These are phyloP conservation scores for Schizonepeta tenuifolia DNA, from an alignment of 257 asterid species.

Conservation along the genomic window DNA sequence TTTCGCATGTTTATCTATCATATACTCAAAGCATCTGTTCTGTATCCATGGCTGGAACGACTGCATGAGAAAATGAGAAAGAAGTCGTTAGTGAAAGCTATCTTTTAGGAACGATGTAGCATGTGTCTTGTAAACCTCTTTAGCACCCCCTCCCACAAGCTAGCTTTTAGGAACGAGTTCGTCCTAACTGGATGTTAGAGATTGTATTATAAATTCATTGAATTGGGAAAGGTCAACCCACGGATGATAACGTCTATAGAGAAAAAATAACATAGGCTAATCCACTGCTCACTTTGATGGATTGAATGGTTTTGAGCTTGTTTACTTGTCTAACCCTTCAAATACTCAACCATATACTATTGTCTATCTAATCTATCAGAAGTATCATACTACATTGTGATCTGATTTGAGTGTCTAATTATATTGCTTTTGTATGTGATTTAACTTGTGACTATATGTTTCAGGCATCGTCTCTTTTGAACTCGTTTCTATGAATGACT, in stretches of 20 bases:
- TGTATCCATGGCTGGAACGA: slow-evolving; percentile 61
- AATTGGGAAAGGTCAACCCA: not conserved
- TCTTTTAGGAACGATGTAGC: not conserved
- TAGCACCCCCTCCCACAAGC: not conserved
- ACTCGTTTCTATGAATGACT: not conserved
- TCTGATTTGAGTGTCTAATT: too few relatives aligned
- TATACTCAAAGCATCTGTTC: slow-evolving; percentile 47
- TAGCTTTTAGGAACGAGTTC: not conserved
- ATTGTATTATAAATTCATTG: not conserved
- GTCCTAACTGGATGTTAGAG: not conserved
- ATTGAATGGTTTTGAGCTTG: too few relatives aligned
- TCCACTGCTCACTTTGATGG: too few relatives aligned
- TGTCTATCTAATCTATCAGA: not conserved
- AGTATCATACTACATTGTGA: not conserved
- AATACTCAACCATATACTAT: too few relatives aligned
- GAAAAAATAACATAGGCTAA: too few relatives aligned
- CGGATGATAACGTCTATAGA: too few relatives aligned
- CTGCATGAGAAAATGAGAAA: slow-evolving; percentile 32
- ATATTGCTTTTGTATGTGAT: too few relatives aligned
- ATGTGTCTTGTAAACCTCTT: not conserved
- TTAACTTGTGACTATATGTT: not conserved
- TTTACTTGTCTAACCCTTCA: too few relatives aligned
- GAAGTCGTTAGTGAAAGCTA: not conserved
- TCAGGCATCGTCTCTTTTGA: not conserved
- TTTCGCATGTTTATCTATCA: slow-evolving; percentile 49